A percentile compares a stretch with the other conserved stretches of the same genome.
Evolutionary conservation across 148 eudicot genomes (phyloP).

Genomic region (Persicaria tinctoria): DNA sequence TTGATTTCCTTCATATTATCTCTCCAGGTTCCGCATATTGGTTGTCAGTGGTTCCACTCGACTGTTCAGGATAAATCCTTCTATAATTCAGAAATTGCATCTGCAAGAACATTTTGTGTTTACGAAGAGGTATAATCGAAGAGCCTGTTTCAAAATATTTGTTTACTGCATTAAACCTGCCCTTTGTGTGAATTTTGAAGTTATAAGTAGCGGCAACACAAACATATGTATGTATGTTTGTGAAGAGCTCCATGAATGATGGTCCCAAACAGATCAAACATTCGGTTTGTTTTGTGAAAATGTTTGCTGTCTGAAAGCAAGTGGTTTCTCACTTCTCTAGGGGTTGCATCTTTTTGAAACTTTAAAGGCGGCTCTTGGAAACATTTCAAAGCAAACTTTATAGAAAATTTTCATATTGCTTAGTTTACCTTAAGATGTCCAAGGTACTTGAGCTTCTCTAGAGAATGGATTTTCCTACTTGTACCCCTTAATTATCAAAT

Average conservation of each 20-base stretch:
- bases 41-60: constrained; percentile 82
- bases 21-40: constrained; percentile 68
- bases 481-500: background rate
- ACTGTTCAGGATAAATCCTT: constrained; percentile 28
- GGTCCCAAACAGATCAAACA: background rate
- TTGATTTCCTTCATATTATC: background rate
- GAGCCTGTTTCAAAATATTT: background rate
- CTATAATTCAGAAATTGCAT: constrained; percentile 60
- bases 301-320: background rate
- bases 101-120: constrained; percentile 88
- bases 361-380: background rate
- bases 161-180: background rate
- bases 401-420: background rate
- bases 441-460: background rate
- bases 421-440: background rate
- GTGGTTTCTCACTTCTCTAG: background rate
- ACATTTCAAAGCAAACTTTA: background rate
- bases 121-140: constrained; percentile 60
- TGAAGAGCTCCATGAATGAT: background rate
- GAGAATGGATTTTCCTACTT: background rate
- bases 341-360: background rate
- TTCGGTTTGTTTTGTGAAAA: background rate
- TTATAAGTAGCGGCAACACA: background rate
- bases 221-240: background rate
- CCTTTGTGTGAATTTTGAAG: background rate